Base-by-base conservation (phyloP, 164 flowering plant species). In the Vitis labrusca region DNA sequence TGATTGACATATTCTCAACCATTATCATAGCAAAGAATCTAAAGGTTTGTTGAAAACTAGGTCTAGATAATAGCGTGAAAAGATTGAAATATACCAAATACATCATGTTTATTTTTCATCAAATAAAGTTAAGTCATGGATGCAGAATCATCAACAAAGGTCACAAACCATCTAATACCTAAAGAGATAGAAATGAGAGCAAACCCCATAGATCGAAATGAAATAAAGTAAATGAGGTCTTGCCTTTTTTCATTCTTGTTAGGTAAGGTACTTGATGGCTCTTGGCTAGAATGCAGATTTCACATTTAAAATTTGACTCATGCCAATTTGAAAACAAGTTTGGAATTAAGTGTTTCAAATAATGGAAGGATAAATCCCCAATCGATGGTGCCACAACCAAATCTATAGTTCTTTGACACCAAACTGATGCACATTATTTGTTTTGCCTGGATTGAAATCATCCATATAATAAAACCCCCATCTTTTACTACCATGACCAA, bases 231-330 rank as follows among this genome's bases (percentile, higher is more conserved):
- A 67, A 67, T 15, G 62, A 62, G 12, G 16, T 49, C 29, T 56
- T 52, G 44, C 37, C 0, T 56, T 23, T 23, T 23, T 23, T 23
- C 27, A 23, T 0, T 23, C 27, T 23, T 23, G 27, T 23, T 1
- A 23, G 58, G 14, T 65, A 65, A 13, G 57, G 14, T 3, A 52
- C 48, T 13, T 32, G 54, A 50, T 63, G 66, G 30, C 66, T 49
- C 5, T 63, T 49, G 37, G 66, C 66, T 50, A 63, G 12, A 63
- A 63, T 63, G 55, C 55, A 63, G 23, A 55, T 49, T 16, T 63
- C 66, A 63, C 66, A 50, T 17, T 8, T 63, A 49, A 63, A 63
- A 51, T 65, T 17, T 4, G 29, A 27, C 44, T 27, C 17, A 51
- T 65, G 13, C 14, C 1, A 53, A 53, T 53, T 5, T 9, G 15